These are phyloP conservation scores for Cyclostephanos tholiformis DNA, from an alignment of 108 stramenopile species.

Conservation along the genomic window DNA sequence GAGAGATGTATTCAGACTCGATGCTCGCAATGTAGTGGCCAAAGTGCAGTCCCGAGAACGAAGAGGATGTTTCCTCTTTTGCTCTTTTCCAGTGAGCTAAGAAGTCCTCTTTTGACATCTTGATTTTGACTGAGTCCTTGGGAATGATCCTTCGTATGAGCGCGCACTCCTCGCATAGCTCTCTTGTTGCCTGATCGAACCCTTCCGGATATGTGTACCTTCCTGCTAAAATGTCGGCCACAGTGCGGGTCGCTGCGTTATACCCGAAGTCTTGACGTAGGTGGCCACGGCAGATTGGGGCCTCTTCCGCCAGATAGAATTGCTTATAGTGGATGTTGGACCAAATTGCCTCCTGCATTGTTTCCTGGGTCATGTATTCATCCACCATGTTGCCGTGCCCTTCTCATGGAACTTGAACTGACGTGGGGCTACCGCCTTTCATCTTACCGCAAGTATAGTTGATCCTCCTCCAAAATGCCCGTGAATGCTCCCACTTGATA, in stretches of 20 bases:
- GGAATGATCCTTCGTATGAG: background rate
- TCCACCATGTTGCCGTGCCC: background rate
- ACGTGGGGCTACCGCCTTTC: background rate
- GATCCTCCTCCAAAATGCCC: slow-evolving; percentile 7
- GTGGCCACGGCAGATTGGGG: slow-evolving; percentile 11
- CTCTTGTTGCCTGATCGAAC: slow-evolving; percentile 1
- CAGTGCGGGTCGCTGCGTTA: background rate
- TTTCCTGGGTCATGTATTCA: background rate
- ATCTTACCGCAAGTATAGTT: slow-evolving; percentile 2
- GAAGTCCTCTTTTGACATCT: background rate
- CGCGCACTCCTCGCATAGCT: background rate
- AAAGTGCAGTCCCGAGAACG: slow-evolving; percentile 6
- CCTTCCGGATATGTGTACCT: background rate
- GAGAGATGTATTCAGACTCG: background rate
- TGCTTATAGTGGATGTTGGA: slow-evolving; percentile 1
- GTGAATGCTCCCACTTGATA: slow-evolving; percentile 4
- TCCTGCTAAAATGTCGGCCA: background rate
- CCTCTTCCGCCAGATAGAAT: slow-evolving; percentile 13
- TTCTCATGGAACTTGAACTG: background rate
- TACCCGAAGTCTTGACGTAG: slow-evolving; percentile 9
- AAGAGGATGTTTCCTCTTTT: slow-evolving; percentile 17
- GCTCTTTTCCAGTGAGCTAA: background rate
- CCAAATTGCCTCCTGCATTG: background rate
- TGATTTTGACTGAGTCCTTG: background rate
- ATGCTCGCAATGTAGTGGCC: slow-evolving; percentile 4